Evolutionary conservation across 2,329 filamentous ascomycete species (phyloP), one percentile per base, ranked within the genome.

Genomic region (Gremmenia infestans): DNA sequence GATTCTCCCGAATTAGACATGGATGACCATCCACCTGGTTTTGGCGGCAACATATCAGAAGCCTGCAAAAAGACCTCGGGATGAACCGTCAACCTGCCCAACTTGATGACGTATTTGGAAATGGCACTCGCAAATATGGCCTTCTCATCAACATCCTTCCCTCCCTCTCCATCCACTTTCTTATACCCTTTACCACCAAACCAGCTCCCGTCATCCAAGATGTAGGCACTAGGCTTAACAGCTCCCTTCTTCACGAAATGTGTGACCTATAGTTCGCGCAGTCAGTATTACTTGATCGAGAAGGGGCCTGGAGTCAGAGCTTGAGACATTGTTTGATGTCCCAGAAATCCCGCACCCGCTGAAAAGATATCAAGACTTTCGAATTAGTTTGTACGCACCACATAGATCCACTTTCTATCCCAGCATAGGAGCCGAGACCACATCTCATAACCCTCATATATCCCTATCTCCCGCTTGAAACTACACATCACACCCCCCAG

Each of bases 371-470:
- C 3, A 11, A 12, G 11, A 32, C 28, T 11, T 32, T 9, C 4
- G 9, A 11, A 32, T 32, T 11, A 32, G 28, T 11, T 32, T 12
- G 28, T 32, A 32, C 28, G 28, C 28, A 32, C 28, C 40, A 91
- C 78, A 70, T 89, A 91, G 57, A 91, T 67, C 89, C 89, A 93
- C 73, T 93, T 93, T 64, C 84, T 79, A 72, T 93, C 89, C 89
- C 89, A 93, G 58, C 77, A 74, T 19, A 91, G 76, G 14, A 93
- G 70, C 43, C 85, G 79, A 35, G 78, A 85, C 81, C 87, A 89
- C 72, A 91, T 82, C 75, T 92, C 87, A 71, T 87, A 93, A 14
- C 73, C 71, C 67, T 85, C 78, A 66, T 85, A 87, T 0, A 86
- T 82, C 54, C 80, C 80, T 60, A 93, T 88, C 75, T 93, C 89